Base-by-base conservation (phyloP, 2,329 filamentous ascomycete genomes). In the Diaporthe citri region DNA sequence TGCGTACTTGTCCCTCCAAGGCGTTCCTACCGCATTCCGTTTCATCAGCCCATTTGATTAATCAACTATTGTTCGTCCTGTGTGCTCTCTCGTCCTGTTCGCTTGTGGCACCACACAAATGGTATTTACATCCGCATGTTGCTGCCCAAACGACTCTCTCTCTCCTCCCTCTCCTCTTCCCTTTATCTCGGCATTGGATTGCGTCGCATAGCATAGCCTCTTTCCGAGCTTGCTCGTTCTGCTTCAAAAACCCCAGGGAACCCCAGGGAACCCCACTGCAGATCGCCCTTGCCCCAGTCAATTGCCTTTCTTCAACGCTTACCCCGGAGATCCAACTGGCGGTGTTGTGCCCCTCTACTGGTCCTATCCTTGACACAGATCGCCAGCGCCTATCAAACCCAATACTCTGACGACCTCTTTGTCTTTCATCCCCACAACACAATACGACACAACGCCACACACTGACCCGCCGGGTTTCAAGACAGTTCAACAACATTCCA, bases 311-410 rank as follows among this genome's bases (percentile, higher is more conserved):
- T 34, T 34, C 46, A 39, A 51, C 46, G 46, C 31, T 48, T 51
- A 51, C 69, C 69, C 69, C 69, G 39, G 52, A 59, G 20, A 46
- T 20, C 39, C 60, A 55, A 64, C 46, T 64, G 57, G 70, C 59
- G 31, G 46, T 72, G 57, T 62, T 72, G 70, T 43, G 70, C 46
- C 57, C 41, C 28, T 39, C 43, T 43, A 64, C 71, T 72, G 57
- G 71, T 64, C 57, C 57, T 10, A 72, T 72, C 71, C 71, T 72
- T 56, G 71, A 64, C 71, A 41, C 57, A 41, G 71, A 72, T 72
- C 71, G 22, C 36, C 57, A 52, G 57, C 28, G 57, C 71, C 71
- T 62, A 64, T 72, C 71, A 64, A 55, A 69, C 64, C n/a, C 48
- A 69, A 55, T 31, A 25, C 20, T 69, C 64, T 41, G 48, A 69